These are phyloP conservation scores for Epichloe glyceriae DNA, from an alignment of 2,329 filamentous ascomycete genomes.

Conservation along the genomic window DNA sequence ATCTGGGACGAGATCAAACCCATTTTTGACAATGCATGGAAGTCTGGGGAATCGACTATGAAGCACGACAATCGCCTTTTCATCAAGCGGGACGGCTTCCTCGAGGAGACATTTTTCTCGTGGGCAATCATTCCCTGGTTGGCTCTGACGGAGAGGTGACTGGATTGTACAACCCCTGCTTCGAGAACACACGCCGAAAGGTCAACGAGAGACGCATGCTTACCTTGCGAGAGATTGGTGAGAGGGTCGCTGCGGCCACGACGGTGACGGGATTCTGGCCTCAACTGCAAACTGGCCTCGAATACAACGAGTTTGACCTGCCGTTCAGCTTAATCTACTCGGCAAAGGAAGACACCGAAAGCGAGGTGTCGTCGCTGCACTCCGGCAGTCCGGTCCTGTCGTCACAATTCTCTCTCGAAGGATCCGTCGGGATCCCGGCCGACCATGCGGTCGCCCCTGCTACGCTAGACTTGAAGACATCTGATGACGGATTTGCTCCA, in stretches of 20 bases:
- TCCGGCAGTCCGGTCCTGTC: constrained; percentile 50
- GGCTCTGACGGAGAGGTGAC: constrained; percentile 62
- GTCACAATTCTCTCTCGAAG: constrained; percentile 57
- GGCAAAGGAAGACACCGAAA: constrained; percentile 56
- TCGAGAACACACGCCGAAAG: constrained; percentile 68
- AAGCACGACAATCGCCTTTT: constrained; percentile 73
- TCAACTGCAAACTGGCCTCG: constrained; percentile 53
- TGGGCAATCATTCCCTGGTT: constrained; percentile 69
- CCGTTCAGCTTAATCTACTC: constrained; percentile 71
- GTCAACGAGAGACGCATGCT: constrained; percentile 71
- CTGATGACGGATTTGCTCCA: constrained; percentile 60
- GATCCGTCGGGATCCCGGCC: constrained; percentile 52
- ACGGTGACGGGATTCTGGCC: constrained; percentile 64
- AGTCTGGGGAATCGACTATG: constrained; percentile 67
- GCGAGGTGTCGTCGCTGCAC: constrained; percentile 58
- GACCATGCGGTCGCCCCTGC: constrained; percentile 48
- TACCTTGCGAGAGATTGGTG: constrained; percentile 63
- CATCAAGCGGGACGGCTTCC: constrained; percentile 51
- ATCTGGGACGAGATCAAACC: constrained; percentile 61
- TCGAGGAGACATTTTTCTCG: constrained; percentile 73
- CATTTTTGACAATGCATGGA: constrained; percentile 52
- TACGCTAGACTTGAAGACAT: constrained; percentile 54
- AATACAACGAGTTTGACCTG: constrained; percentile 62
- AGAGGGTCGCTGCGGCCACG: constrained; percentile 58
- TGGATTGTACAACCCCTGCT: constrained; percentile 67